Conservation (phyloP, 2,329 filamentous ascomycete species). For the Xylaria multiplex region DNA sequence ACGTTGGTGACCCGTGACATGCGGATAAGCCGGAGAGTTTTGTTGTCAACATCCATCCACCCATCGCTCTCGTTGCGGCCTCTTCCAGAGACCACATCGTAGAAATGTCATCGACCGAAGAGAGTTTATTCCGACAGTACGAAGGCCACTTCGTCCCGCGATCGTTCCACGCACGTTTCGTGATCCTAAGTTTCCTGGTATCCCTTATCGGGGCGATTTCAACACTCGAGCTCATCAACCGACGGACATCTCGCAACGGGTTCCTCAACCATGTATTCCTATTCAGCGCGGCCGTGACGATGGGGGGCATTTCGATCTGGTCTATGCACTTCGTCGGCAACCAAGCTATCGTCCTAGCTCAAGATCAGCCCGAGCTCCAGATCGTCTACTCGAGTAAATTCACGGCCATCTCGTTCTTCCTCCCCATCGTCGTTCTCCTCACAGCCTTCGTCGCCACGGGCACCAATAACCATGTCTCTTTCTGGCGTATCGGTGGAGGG, state of each 20-base stretch:
- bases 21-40: conserved; percentile 6
- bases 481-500: conserved; percentile 68
- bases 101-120: conserved; percentile 44
- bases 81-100: not conserved
- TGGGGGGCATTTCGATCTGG: conserved; percentile 81
- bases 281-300: conserved; percentile 71
- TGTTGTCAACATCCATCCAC: not conserved
- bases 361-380: conserved; percentile 71
- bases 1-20: not conserved
- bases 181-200: conserved; percentile 78
- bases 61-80: not conserved
- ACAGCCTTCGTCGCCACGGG: conserved; percentile 77
- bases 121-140: conserved; percentile 54
- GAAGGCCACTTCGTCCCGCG: conserved; percentile 59
- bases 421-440: conserved; percentile 79
- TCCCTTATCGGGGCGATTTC: conserved; percentile 81
- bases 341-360: conserved; percentile 75
- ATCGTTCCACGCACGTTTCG: conserved; percentile 67
- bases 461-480: conserved; percentile 65
- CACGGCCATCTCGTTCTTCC: conserved; percentile 80
- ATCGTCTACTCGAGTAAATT: conserved; percentile 78
- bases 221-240: conserved; percentile 83
- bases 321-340: conserved; percentile 88
- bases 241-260: conserved; percentile 75
- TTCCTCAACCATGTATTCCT: conserved; percentile 75